phyloP scores from a whole-genome alignment of 179 eudicot species.

The Camellia oleifera region DNA sequence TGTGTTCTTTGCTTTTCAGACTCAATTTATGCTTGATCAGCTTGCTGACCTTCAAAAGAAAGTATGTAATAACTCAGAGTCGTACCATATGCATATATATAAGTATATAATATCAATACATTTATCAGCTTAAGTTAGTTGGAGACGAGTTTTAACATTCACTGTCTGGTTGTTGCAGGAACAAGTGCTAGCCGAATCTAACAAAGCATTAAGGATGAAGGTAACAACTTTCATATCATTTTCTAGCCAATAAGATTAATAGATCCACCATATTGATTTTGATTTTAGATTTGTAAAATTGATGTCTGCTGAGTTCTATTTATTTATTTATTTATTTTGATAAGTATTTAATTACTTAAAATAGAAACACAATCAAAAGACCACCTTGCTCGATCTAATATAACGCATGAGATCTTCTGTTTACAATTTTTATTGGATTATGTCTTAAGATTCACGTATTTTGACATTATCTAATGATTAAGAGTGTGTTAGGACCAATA shows the following conservation, averaged over 20 bases:
- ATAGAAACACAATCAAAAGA: too few species aligned
- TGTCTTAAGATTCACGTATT: too few species aligned
- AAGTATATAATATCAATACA: not conserved
- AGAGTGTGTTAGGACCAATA: too few species aligned
- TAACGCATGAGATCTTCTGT: too few species aligned
- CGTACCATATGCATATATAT: not conserved
- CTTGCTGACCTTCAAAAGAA: slow-evolving; percentile 43
- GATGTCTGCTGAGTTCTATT: not conserved
- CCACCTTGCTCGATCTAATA: too few species aligned
- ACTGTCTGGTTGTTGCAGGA: slow-evolving; percentile 33
- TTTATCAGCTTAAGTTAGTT: not conserved
- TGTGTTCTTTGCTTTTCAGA: slow-evolving; percentile 25
- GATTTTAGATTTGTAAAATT: not conserved
- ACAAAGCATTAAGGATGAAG: slow-evolving; percentile 41
- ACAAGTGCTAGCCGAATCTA: slow-evolving; percentile 39
- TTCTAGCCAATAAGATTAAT: not conserved
- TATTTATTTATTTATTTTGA: too few species aligned
- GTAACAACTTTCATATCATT: slow-evolving; percentile 14
- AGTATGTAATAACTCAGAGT: slow-evolving; percentile 20
- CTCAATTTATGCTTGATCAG: slow-evolving; percentile 47
- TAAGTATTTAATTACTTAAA: too few species aligned
- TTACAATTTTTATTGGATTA: too few species aligned
- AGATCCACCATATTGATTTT: not conserved
- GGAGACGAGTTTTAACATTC: not conserved
- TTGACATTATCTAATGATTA: too few species aligned